phyloP scores from a whole-genome alignment of 805 yeast genomes.

The Maudiozyma barnettii region DNA sequence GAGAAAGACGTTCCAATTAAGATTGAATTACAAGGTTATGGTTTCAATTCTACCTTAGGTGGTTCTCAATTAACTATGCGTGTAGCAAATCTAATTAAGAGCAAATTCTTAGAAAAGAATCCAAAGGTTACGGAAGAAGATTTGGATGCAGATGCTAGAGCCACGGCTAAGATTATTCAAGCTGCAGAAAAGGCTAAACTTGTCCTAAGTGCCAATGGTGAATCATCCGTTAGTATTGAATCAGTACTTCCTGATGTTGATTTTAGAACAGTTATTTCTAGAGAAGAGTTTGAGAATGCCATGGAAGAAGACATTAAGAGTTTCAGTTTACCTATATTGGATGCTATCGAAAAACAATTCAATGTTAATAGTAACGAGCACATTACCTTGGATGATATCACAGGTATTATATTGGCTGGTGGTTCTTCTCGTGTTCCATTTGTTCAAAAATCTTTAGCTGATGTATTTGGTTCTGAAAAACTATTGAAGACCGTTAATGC shows the following conservation, averaged over 20 bases:
- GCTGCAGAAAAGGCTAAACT: conserved; percentile 84
- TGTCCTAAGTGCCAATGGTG: conserved; percentile 79
- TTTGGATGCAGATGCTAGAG: conserved; percentile 41
- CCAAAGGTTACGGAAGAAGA: conserved; percentile 31
- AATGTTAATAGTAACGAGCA: conserved; percentile 7
- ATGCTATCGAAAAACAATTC: conserved; percentile 36
- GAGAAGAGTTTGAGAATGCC: conserved; percentile 69
- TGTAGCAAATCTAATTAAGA: conserved; percentile 50
- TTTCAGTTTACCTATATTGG: conserved; percentile 42
- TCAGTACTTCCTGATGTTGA: conserved; percentile 65
- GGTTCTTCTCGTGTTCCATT: conserved; percentile 89
- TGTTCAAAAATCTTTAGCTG: conserved; percentile 53
- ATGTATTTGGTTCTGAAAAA: conserved; percentile 48
- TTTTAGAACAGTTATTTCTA: conserved; percentile 53
- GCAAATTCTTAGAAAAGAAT: conserved; percentile 45
- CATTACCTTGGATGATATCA: conserved; percentile 32
- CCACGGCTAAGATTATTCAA: conserved; percentile 61
- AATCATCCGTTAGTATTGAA: conserved; percentile 70
- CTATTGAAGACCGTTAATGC: conserved; percentile 84
- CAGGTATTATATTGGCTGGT: conserved; percentile 74
- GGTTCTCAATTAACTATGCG: conserved; percentile 66
- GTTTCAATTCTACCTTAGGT: conserved; percentile 57
- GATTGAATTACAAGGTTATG: conserved; percentile 66
- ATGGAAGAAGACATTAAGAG: conserved; percentile 30
- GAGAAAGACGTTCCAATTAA: conserved; percentile 33